A percentile compares a stretch with the other conserved stretches of the same genome.
Evolutionary conservation across 2,329 filamentous ascomycete species (phyloP).

Genomic region (Claviceps citrina): DNA sequence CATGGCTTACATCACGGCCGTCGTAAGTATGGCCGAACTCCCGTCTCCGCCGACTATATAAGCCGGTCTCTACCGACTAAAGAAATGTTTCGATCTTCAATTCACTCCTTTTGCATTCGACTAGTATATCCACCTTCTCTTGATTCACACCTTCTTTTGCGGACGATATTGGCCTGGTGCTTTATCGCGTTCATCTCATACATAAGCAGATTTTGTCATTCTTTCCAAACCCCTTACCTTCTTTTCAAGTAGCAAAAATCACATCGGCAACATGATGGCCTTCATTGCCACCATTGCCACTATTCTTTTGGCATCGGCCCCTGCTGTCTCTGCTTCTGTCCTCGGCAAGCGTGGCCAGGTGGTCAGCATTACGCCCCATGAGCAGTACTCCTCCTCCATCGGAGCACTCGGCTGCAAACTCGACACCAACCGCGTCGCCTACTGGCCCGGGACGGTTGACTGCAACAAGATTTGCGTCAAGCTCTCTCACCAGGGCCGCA

Average conservation of each 20-base stretch:
- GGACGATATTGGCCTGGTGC: background rate
- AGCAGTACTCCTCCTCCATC: conserved; percentile 38
- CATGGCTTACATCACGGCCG: background rate
- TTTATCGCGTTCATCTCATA: background rate
- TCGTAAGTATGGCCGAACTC: background rate
- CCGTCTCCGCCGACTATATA: background rate
- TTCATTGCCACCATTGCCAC: conserved; percentile 17
- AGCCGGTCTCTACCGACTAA: background rate
- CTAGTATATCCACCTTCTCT: background rate
- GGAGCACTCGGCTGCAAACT: conserved; percentile 46
- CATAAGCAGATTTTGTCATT: background rate
- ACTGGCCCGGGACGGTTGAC: conserved; percentile 38
- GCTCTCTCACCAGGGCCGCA: conserved; percentile 31
- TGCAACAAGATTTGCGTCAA: conserved; percentile 43
- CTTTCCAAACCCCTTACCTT: background rate
- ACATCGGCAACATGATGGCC: conserved; percentile 12
- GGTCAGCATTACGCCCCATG: conserved; percentile 34
- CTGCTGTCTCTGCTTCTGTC: conserved; percentile 16
- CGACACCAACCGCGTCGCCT: conserved; percentile 44
- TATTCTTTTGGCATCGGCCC: conserved; percentile 17
- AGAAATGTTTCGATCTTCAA: background rate
- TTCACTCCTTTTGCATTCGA: background rate
- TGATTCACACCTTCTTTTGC: background rate
- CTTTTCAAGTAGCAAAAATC: background rate
- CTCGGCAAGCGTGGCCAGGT: conserved; percentile 9